Base-by-base conservation (phyloP, 768 basidiomycete genomes). In the Punctularia strigosozonata region DNA sequence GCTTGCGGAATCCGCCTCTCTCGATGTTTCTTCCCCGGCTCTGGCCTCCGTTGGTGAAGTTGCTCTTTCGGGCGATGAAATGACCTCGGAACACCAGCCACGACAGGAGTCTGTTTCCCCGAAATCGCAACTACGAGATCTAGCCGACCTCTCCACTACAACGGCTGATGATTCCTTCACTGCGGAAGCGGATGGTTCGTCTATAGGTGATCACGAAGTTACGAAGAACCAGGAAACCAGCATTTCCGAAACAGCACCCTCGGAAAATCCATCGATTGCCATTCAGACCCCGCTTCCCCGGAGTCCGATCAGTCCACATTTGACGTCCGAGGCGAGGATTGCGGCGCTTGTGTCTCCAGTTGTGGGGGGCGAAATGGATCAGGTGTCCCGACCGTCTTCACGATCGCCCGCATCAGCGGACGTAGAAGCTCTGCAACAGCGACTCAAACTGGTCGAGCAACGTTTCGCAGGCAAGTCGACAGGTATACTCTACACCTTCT, bases 361-460 rank as follows among this genome's bases (percentile, higher is more conserved):
- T 15, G 18, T 25, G 6, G 13, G 13, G 10, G 36, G 24, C 10
- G 24, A 21, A 6, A 23, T 10, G n/a, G n/a, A n/a, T n/a, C n/a
- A n/a, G n/a, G n/a, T n/a, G n/a, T n/a, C n/a, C 22, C 36, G 10
- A 13, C 22, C 21, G 14, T 28, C 10, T 19, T 10, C 8, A 8
- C 33, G 34, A 14, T 31, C 31, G 8, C 26, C 26, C n/a, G 42
- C 43, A 17, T 50, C 46, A 26, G 38, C 41, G 3, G 59, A 66
- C 41, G 57, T 82, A 5, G 83, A 84, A 39, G 62, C 59, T 24
- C 57, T 88, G 38, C 80, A 75, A 51, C 67, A 77, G 44, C 69
- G 75, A 31, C 59, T 90, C 41, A 77, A 70, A 51, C 62, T 80
- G 25, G 69, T 87, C 2, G 84, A 89, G 48, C 75, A 84, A 53